A percentile compares a stretch with the other conserved stretches of the same genome.
Evolutionary conservation across 768 basidiomycete species (phyloP).

Genomic region (Lactifluus volemus): DNA sequence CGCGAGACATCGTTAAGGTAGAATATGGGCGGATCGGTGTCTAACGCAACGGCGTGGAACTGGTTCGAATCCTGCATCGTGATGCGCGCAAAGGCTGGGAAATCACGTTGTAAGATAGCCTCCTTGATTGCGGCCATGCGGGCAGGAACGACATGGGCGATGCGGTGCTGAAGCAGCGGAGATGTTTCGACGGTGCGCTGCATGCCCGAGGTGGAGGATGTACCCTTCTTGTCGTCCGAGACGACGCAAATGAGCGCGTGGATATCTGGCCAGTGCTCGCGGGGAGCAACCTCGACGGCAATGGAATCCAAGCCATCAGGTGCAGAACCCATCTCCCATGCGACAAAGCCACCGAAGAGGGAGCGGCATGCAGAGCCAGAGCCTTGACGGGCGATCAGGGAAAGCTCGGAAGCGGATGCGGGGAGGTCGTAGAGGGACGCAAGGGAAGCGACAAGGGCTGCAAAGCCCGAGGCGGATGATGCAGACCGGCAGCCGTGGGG

Average conservation of each 20-base stretch:
- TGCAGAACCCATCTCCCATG: conserved; percentile 73
- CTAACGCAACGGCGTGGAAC: conserved; percentile 96
- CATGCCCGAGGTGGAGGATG: conserved; percentile 93
- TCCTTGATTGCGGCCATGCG: conserved; percentile 76
- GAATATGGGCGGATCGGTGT: conserved; percentile 96
- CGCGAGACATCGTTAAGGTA: conserved; percentile 97
- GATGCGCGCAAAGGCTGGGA: conserved; percentile 79
- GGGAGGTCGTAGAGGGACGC: conserved; percentile 81
- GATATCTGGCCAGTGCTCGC: conserved; percentile 88
- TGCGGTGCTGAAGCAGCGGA: conserved; percentile 78
- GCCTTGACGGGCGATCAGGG: conserved; percentile 92
- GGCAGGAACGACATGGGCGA: conserved; percentile 74
- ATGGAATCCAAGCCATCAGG: conserved; percentile 76
- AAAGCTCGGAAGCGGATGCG: conserved; percentile 69
- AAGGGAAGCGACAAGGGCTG: conserved; percentile 86
- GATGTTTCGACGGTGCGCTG: conserved; percentile 95
- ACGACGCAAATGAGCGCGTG: conserved; percentile 98
- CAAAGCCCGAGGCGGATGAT: conserved; percentile 95
- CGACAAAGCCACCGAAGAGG: conserved; percentile 94
- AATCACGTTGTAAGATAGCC: conserved; percentile 75
- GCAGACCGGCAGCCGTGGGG: conserved; percentile 98
- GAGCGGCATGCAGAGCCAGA: conserved; percentile 98
- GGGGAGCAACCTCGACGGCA: conserved; percentile 79
- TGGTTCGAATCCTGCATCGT: conserved; percentile 98
- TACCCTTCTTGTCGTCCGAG: conserved; percentile 92